Conservation (phyloP, 148 eudicot species). For the Amaranthus palmeri region DNA sequence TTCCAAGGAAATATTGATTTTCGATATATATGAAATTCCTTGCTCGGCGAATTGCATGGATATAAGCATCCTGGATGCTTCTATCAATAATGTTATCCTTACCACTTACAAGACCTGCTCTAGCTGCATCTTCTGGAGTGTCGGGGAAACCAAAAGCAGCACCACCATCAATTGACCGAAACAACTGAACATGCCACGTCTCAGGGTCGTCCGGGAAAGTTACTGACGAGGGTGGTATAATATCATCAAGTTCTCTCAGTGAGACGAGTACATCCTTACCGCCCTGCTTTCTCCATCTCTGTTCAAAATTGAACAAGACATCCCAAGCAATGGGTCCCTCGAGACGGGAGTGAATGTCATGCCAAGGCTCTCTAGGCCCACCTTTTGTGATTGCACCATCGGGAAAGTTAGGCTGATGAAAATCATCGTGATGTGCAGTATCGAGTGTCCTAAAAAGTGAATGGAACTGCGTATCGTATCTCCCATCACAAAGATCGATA, state of each 20-base stretch:
- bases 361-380: slow-evolving; percentile 91
- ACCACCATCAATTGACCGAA: slow-evolving; percentile 80
- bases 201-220: slow-evolving; percentile 62
- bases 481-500: slow-evolving; percentile 79
- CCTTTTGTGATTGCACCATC: slow-evolving; percentile 62
- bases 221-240: slow-evolving; percentile 72
- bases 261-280: slow-evolving; percentile 58
- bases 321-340: slow-evolving; percentile 93
- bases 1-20: slow-evolving; percentile 76
- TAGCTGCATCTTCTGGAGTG: slow-evolving; percentile 72
- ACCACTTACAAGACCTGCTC: slow-evolving; percentile 72
- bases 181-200: slow-evolving; percentile 77
- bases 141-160: slow-evolving; percentile 87
- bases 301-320: slow-evolving; percentile 75
- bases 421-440: slow-evolving; percentile 68
- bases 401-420: slow-evolving; percentile 69
- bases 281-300: slow-evolving; percentile 86
- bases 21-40: slow-evolving; percentile 67
- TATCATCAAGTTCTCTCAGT: slow-evolving; percentile 50
- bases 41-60: slow-evolving; percentile 72
- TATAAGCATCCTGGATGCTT: slow-evolving; percentile 80
- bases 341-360: slow-evolving; percentile 69
- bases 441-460: slow-evolving; percentile 70
- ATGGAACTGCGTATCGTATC: slow-evolving; percentile 67
- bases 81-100: slow-evolving; percentile 70